Base-by-base conservation (phyloP, 768 basidiomycete species). In the Tephrocybe sp. region DNA sequence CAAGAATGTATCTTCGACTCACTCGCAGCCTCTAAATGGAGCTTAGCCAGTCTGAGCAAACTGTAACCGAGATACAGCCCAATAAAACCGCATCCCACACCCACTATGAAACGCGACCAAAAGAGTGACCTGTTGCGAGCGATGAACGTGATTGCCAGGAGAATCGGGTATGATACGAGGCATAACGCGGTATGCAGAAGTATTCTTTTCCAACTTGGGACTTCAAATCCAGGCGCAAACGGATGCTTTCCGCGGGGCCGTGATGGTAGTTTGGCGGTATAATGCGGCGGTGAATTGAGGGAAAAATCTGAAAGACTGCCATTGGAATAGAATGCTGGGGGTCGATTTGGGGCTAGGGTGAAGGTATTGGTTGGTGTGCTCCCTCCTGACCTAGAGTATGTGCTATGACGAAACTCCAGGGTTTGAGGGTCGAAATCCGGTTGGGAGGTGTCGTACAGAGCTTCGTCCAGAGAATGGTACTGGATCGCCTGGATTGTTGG, bases 101-200 rank as follows among this genome's bases (percentile, higher is more conserved):
- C 65, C 7, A 72, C 65, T 2, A 69, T 52, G n/a, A 68, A 57
- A 27, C 73, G 66, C 43, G 72, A 65, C 73, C 73, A 74, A 44
- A 72, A 75, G 4, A 75, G 42, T 3, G 67, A 55, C 34, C 52
- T 61, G n/a, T 62, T 55, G 13, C 53, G 54, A 1, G 69, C 66
- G 2, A 69, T 49, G 0, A 62, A 47, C 12, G 64, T 62, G 36
- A 67, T 64, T 1, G 65, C 36, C 41, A 70, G 36, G 25, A 72
- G 51, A 15, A 67, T 49, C 1, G 71, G 72, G 42, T 70, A 73
- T 12, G 67, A 57, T 2, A 68, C 48, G 1, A 61, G 45, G 49
- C 71, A 72, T 22, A 72, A 36, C 3, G 49, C 46, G 4, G 62
- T 41, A 47, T 73, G 73, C 9, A 69, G 23, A 6, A 60, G 21